Evolutionary conservation across 2,329 filamentous ascomycete species (phyloP), one percentile per base, ranked within the genome.

Genomic region (Fusarium lateritium): DNA sequence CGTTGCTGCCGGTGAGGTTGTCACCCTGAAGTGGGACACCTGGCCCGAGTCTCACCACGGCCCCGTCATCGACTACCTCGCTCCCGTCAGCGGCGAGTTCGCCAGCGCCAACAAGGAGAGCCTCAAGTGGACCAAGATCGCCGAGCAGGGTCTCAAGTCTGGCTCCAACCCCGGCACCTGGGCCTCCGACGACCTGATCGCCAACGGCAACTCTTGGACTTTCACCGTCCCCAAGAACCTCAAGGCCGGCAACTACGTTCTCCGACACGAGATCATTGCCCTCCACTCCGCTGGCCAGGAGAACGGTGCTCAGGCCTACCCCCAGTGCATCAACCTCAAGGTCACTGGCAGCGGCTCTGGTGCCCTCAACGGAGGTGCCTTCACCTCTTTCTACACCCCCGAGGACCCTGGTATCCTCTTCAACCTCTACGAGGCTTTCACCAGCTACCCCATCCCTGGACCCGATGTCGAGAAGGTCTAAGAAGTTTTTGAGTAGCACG

Each of bases 1-100:
- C 4, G 85, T 91, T 38, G 80, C 83, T n/a, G 90, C 89, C 15
- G 91, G 90, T 65, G 81, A 82, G 67, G 82, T 81, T 10, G 76
- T 92, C 69, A 80, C 85, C 61, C 78, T 92, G 36, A 83, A 87
- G 72, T 92, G 90, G 90, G 86, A 83, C 60, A 80, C 81, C 17
- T 92, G 90, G 90, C 89, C 90, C n/a, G 81, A 85, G 11, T 85
- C 83, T 56, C 84, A 92, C 80, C 83, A 89, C 68, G 88, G 88
- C 3, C 88, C 88, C 19, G 83, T 90, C 69, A 83, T 89, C 69
- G 84, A 85, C 75, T 90, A 90, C 80, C 79, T 90, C 38, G 88
- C 88, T 60, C 82, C 83, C 67, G 81, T 83, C 47, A 65, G 62
- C 21, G 84, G 82, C 28, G 84, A 88, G 74, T 89, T 86, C 75